These are phyloP conservation scores for Suillus subaureus DNA, from an alignment of 768 basidiomycete species.

Conservation along the genomic window DNA sequence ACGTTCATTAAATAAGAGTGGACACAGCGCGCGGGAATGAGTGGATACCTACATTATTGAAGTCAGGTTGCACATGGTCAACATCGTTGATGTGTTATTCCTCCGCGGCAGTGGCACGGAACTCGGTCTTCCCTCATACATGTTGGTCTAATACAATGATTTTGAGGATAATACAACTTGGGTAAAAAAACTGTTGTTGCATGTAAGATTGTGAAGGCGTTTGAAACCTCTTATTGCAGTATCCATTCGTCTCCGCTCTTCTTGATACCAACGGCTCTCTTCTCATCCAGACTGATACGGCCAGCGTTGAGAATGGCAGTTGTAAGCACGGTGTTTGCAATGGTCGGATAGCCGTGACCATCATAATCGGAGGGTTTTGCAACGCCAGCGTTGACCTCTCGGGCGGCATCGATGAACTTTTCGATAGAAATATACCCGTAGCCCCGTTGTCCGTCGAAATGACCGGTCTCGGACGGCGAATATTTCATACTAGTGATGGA, in stretches of 20 bases:
- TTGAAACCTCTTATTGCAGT: slow-evolving; percentile 55
- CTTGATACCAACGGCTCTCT: slow-evolving; percentile 78
- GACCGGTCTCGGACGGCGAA: slow-evolving; percentile 86
- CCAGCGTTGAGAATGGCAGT: slow-evolving; percentile 92
- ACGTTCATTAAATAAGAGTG: background rate
- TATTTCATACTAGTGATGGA: slow-evolving; percentile 79
- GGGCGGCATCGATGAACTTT: slow-evolving; percentile 86
- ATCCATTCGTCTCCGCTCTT: slow-evolving; percentile 66
- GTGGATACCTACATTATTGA: background rate
- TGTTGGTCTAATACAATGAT: background rate
- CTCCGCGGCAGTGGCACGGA: background rate
- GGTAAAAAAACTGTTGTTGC: slow-evolving; percentile 19
- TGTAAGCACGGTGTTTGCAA: slow-evolving; percentile 83
- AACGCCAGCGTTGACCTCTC: slow-evolving; percentile 72
- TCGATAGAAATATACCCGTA: slow-evolving; percentile 93
- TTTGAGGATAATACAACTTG: slow-evolving; percentile 7
- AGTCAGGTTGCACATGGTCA: background rate
- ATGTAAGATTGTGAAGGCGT: background rate
- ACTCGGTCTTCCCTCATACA: background rate
- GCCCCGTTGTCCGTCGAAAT: slow-evolving; percentile 93
- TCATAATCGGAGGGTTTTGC: slow-evolving; percentile 76
- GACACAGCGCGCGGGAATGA: background rate
- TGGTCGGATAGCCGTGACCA: slow-evolving; percentile 79
- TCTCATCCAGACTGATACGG: slow-evolving; percentile 88
- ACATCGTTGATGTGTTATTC: background rate